Percentiles rank a stretch among this genome's conserved stretches.
phyloP scores from a whole-genome alignment of 345 rosid species.

The Syzygium aqueum region DNA sequence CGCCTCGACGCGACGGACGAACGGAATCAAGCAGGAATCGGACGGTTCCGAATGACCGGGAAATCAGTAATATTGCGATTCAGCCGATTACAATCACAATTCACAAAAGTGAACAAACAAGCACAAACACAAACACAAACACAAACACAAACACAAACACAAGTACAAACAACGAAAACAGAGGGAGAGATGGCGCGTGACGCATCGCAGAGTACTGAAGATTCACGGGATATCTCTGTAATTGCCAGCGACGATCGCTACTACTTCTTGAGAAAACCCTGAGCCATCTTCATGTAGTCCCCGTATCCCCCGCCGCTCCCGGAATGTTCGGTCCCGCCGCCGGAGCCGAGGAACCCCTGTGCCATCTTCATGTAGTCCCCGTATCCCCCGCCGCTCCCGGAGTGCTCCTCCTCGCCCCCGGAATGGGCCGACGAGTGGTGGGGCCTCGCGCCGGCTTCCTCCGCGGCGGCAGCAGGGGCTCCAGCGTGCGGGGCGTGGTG shows the following conservation, averaged over 20 bases:
- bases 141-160: background rate
- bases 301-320: slow-evolving; percentile 6
- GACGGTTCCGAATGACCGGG: background rate
- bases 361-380: slow-evolving; percentile 18
- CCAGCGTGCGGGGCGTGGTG: background rate
- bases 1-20: background rate
- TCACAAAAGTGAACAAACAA: background rate
- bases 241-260: background rate
- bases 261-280: slow-evolving; percentile 11
- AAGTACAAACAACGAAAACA: background rate
- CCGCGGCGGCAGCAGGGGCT: background rate
- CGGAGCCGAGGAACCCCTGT: slow-evolving; percentile 9
- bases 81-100: background rate
- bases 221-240: background rate
- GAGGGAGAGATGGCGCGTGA: rapidly evolving
- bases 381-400: slow-evolving; percentile 1
- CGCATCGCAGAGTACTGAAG: background rate
- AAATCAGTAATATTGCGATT: background rate
- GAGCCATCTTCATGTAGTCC: slow-evolving; percentile 15
- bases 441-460: background rate
- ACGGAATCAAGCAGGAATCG: background rate
- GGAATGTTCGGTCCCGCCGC: background rate
- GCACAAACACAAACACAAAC: background rate
- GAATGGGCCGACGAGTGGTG: background rate
- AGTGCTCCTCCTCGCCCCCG: slow-evolving; percentile 1